Evolutionary conservation across 148 eudicot genomes (phyloP).

Genomic region (Polygonum aviculare): DNA sequence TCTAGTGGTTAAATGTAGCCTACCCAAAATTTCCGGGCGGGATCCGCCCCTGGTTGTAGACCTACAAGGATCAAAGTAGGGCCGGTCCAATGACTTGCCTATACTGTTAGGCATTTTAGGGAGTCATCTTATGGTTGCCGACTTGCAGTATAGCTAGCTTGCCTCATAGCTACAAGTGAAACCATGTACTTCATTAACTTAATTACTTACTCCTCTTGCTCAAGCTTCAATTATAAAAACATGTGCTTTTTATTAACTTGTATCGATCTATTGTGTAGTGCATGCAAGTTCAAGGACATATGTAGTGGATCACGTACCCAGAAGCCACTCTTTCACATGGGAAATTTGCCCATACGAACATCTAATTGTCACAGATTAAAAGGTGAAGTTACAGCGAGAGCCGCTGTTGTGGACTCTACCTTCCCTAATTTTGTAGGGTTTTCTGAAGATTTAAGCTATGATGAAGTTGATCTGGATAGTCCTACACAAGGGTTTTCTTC

Average conservation of each 20-base stretch:
- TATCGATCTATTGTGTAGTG: background rate
- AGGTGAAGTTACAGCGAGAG: constrained; percentile 19
- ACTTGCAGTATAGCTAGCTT: no score
- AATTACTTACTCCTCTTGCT: no score
- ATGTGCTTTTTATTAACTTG: background rate
- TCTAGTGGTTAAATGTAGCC: no score
- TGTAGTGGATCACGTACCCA: background rate
- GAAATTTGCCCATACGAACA: constrained; percentile 14
- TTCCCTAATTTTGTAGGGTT: constrained; percentile 28
- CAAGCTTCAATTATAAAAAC: background rate
- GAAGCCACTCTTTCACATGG: constrained; percentile 20
- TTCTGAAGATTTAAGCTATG: constrained; percentile 18
- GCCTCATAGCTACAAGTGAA: no score
- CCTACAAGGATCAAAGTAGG: no score
- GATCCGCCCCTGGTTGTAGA: no score
- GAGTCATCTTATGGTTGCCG: no score
- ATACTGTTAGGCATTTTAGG: no score
- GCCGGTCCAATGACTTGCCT: no score
- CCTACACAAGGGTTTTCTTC: constrained; percentile 49
- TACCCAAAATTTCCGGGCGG: no score
- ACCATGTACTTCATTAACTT: no score
- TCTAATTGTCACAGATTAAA: constrained; percentile 12
- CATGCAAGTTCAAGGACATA: background rate
- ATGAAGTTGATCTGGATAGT: constrained; percentile 39
- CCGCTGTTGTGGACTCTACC: constrained; percentile 33